Percentiles rank a stretch among this genome's conserved stretches.
Conservation (phyloP, 352 stramenopile genomes). For the Phytophthora tubulina region DNA sequence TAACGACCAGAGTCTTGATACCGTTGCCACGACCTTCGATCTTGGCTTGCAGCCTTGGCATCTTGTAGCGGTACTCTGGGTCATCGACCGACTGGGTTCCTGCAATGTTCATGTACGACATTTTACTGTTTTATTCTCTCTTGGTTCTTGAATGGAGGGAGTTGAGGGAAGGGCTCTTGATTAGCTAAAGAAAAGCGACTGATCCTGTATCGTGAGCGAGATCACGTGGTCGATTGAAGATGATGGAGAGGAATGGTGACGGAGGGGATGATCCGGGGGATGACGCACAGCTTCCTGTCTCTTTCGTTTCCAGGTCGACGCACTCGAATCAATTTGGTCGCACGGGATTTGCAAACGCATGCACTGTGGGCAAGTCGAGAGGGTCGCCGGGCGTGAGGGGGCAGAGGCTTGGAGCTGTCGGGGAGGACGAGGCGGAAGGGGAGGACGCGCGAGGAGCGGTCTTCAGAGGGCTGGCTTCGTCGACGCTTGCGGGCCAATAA, state of each 20-base stretch:
- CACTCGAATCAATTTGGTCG: constrained; percentile 78
- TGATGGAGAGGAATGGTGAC: constrained; percentile 44
- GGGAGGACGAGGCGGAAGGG: constrained; percentile 8
- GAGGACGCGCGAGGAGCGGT: constrained; percentile 5
- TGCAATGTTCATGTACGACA: constrained; percentile 93
- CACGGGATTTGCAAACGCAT: constrained; percentile 90
- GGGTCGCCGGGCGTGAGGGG: constrained; percentile 27
- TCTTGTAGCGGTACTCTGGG: constrained; percentile 99
- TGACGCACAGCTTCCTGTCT: constrained; percentile 55
- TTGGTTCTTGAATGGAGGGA: neutral
- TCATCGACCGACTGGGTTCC: constrained; percentile 92
- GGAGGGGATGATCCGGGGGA: constrained; percentile 47
- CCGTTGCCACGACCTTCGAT: constrained; percentile 99
- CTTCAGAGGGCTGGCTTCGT: constrained; percentile 1
- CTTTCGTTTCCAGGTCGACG: constrained; percentile 86
- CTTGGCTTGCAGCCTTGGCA: constrained; percentile 96
- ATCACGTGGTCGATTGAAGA: constrained; percentile 40
- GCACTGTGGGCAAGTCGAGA: constrained; percentile 68
- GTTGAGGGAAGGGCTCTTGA: constrained; percentile 4
- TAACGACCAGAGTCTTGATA: constrained; percentile 99
- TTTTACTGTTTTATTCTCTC: constrained; percentile 31
- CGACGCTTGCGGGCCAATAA: constrained; percentile 48
- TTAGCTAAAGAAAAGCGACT: constrained; percentile 52
- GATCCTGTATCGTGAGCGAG: constrained; percentile 47
- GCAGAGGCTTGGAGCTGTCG: constrained; percentile 23